Evolutionary conservation across 2,329 filamentous ascomycete genomes (phyloP), one percentile per base, ranked within the genome.

Genomic region (Thielaviopsis cerberus): DNA sequence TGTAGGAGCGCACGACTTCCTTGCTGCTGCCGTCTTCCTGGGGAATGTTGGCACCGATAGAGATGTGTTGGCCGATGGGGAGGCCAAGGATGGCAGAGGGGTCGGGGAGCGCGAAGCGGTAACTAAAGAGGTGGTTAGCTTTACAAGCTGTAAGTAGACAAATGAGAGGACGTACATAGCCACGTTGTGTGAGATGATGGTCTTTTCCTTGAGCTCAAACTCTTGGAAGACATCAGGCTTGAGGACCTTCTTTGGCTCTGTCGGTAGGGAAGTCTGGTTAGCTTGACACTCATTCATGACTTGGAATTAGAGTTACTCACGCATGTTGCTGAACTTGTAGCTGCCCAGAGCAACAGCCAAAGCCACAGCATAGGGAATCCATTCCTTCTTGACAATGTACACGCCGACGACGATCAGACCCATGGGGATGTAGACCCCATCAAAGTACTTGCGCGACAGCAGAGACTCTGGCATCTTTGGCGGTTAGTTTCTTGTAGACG

Each of bases 21-120:
- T 92, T 91, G 64, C 76, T 76, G 65, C 78, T 77, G 68, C 88
- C 88, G 66, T 87, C 82, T 59, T 75, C 71, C 66, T 83, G 80
- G 51, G 72, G 66, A 62, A 89, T 80, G 59, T 79, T 81, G 58
- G 89, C 91, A 64, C 86, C 88, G 68, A 98, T 88, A 62, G 91
- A 96, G 73, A 98, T 96, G 77, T 98, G 92, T 76, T 98, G 92
- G 68, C 92, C 92, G 74, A 97, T 97, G 64, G 92, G 91, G 51
- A 97, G 86, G 67, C 92, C 92, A 67, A 97, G 87, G 70, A 96
- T 88, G 64, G 86, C 81, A 65, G 76, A 84, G 48, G 83, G 74
- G 55, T 77, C 77, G 59, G 90, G 90, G 48, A 98, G 86, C 63
- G 79, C 78, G 75, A 97, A 96, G 67, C 92, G 89, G 78, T 97